A percentile compares a stretch with the other conserved stretches of the same genome.
phyloP scores from a whole-genome alignment of 352 stramenopile genomes.

The Globisporangium camurandrum region DNA sequence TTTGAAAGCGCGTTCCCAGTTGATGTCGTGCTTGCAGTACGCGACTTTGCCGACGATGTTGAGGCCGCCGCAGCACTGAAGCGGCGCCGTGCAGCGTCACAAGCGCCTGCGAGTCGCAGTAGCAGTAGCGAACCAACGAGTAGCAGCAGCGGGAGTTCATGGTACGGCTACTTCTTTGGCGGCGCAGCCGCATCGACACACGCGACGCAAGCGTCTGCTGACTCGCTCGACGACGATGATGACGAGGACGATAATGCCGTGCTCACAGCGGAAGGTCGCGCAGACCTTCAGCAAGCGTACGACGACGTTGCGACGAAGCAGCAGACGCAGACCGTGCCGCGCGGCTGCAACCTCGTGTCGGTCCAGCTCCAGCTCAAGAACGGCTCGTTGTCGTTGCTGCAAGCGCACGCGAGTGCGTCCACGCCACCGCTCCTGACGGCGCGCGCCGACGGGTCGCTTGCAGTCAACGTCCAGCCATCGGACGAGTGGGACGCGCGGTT shows the following conservation, averaged over 20 bases:
- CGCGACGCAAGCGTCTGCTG: slow-evolving; percentile 1
- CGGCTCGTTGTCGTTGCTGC: slow-evolving; percentile 43
- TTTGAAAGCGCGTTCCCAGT: slow-evolving; percentile 64
- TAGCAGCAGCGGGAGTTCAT: slow-evolving; percentile 29
- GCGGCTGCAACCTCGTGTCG: slow-evolving; percentile 60
- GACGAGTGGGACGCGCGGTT: slow-evolving; percentile 60
- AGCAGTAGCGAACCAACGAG: slow-evolving; percentile 9
- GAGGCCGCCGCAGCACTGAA: slow-evolving; percentile 21
- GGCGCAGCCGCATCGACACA: slow-evolving; percentile 15
- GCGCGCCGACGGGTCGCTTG: slow-evolving; percentile 40
- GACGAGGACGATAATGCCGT: slow-evolving; percentile 28
- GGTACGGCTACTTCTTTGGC: slow-evolving; percentile 82
- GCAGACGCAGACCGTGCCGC: slow-evolving; percentile 30
- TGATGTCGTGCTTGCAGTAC: slow-evolving; percentile 56
- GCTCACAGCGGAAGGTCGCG: slow-evolving; percentile 55
- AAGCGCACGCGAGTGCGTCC: slow-evolving; percentile 14
- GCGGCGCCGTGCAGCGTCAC: slow-evolving; percentile 17
- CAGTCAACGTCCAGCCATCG: slow-evolving; percentile 52
- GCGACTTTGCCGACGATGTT: slow-evolving; percentile 52
- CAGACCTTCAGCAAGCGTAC: slow-evolving; percentile 65
- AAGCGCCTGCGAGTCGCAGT: slow-evolving; percentile 8
- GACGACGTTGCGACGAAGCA: slow-evolving; percentile 59
- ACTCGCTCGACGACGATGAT: slow-evolving; percentile 9
- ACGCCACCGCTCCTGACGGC: slow-evolving; percentile 34
- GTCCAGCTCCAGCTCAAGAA: slow-evolving; percentile 54